These are phyloP conservation scores for Trypanosoma congolense DNA, from an alignment of 208 protist genomes.

Conservation along the genomic window DNA sequence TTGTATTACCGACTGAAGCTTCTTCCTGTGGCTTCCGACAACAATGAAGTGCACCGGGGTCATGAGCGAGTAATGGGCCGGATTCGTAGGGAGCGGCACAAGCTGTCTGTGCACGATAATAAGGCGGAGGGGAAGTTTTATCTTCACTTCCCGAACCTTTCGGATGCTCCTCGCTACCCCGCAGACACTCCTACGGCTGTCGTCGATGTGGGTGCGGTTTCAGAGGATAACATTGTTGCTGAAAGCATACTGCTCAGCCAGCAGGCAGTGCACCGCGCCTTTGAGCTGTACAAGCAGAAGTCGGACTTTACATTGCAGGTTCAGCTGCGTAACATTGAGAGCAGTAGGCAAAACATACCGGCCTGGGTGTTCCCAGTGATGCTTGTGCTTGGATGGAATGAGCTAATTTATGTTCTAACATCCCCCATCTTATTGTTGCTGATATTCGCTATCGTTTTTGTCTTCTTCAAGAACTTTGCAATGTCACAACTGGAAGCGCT, in stretches of 20 bases:
- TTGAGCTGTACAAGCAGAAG: slow-evolving; percentile 68
- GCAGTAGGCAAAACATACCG: slow-evolving; percentile 52
- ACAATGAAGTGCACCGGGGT: neutral
- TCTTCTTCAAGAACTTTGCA: slow-evolving; percentile 71
- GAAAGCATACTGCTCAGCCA: slow-evolving; percentile 64
- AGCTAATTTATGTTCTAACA: slow-evolving; percentile 73
- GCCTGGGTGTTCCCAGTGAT: slow-evolving; percentile 72
- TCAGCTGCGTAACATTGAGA: slow-evolving; percentile 65
- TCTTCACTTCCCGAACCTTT: slow-evolving; percentile 37
- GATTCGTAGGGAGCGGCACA: slow-evolving; percentile 15
- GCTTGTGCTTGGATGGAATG: slow-evolving; percentile 73
- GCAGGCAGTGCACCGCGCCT: slow-evolving; percentile 44
- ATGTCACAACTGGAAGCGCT: slow-evolving; percentile 70
- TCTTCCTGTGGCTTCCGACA: neutral
- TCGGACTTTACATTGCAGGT: slow-evolving; percentile 82
- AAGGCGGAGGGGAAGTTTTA: slow-evolving; percentile 50
- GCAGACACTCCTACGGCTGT: slow-evolving; percentile 4
- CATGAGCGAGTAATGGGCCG: too few relatives aligned
- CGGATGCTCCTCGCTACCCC: slow-evolving; percentile 16
- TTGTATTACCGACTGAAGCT: slow-evolving; percentile 77
- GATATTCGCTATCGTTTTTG: slow-evolving; percentile 33
- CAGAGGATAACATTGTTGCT: slow-evolving; percentile 18
- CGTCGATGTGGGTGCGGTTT: slow-evolving; percentile 6
- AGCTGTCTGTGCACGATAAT: slow-evolving; percentile 32
- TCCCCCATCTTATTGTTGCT: slow-evolving; percentile 60